phyloP scores from a whole-genome alignment of 1,139 yeast genomes.

The Taphrina wiesneri region DNA sequence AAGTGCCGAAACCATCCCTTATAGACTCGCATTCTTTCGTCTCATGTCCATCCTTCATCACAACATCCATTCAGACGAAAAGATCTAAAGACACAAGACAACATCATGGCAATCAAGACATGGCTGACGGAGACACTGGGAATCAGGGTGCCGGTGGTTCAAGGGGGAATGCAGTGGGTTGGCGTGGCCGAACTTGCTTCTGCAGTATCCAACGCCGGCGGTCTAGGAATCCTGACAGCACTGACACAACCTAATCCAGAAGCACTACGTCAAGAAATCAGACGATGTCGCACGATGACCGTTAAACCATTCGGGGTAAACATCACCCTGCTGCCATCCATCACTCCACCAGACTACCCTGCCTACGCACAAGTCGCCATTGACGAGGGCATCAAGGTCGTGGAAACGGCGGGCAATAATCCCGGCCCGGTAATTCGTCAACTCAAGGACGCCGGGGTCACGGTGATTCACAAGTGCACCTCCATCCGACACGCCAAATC shows the following conservation, averaged over 20 bases:
- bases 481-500: constrained; percentile 45
- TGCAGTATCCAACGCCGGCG: constrained; percentile 48
- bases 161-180: constrained; percentile 46
- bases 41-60: background rate
- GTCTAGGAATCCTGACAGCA: constrained; percentile 46
- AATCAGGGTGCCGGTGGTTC: constrained; percentile 47
- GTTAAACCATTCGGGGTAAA: constrained; percentile 44
- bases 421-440: constrained; percentile 43
- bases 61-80: background rate
- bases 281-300: constrained; percentile 29
- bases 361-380: constrained; percentile 46
- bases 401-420: constrained; percentile 46
- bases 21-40: background rate
- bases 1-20: background rate
- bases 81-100: background rate
- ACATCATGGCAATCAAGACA: constrained; percentile 42
- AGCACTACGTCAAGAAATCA: constrained; percentile 43
- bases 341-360: constrained; percentile 45
- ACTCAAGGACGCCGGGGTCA: constrained; percentile 41
- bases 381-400: constrained; percentile 46
- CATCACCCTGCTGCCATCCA: constrained; percentile 47
- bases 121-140: constrained; percentile 45
- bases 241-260: constrained; percentile 46
- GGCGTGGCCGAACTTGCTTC: constrained; percentile 46
- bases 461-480: constrained; percentile 46